Evolutionary conservation across 345 rosid genomes (phyloP).

Genomic region (Salix caprea): DNA sequence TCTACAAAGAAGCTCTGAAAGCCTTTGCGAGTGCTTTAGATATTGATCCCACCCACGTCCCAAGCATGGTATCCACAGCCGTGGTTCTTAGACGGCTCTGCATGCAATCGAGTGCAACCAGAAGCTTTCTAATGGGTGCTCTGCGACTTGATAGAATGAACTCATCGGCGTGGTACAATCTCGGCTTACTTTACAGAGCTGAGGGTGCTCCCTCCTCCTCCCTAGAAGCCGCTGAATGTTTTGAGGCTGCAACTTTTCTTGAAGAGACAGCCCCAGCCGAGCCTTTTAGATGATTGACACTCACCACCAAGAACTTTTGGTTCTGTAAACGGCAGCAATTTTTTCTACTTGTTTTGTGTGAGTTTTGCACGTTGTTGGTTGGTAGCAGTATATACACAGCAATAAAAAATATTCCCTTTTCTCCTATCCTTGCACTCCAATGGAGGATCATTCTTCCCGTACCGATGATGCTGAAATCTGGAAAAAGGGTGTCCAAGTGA

Average conservation of each 20-base stretch:
- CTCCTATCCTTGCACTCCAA: no score
- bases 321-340: neutral
- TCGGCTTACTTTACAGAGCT: constrained; percentile 47
- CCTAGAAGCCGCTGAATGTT: constrained; percentile 53
- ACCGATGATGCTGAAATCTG: no score
- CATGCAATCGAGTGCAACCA: constrained; percentile 27
- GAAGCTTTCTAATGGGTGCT: constrained; percentile 55
- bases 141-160: constrained; percentile 48
- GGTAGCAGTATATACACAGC: no score
- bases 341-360: neutral
- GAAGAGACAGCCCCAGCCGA: constrained; percentile 55
- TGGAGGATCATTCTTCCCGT: no score
- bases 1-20: constrained; percentile 41
- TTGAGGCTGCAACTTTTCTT: constrained; percentile 53
- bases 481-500: no score
- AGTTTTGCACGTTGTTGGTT: neutral
- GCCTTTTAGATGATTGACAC: constrained; percentile 47
- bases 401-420: no score
- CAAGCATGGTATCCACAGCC: constrained; percentile 54
- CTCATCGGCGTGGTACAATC: constrained; percentile 57
- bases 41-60: constrained; percentile 50
- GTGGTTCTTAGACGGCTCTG: constrained; percentile 39
- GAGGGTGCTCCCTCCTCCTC: constrained; percentile 27
- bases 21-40: constrained; percentile 49
- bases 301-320: neutral